Evolutionary conservation across 345 rosid genomes (phyloP).

Genomic region (Populus nigra): DNA sequence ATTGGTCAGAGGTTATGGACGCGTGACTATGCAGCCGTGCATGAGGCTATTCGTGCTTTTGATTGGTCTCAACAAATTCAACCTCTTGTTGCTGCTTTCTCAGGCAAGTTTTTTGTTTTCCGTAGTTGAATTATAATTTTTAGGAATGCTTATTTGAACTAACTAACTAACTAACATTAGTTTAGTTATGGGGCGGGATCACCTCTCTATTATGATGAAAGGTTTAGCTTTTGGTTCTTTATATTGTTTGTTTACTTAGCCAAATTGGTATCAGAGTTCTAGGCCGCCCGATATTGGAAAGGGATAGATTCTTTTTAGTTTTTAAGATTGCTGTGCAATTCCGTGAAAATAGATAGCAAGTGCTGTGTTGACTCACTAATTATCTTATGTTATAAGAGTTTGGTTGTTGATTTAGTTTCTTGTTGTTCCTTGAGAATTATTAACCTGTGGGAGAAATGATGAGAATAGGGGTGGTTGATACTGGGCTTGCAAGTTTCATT

Average conservation of each 20-base stretch:
- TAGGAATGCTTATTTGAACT: background rate
- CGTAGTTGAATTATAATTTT: background rate
- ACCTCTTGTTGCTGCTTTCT: slow-evolving; percentile 64
- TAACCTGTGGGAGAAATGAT: background rate
- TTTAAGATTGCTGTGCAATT: no score
- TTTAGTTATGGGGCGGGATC: background rate
- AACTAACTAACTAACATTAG: background rate
- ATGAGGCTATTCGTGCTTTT: slow-evolving; percentile 64
- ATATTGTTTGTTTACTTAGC: background rate
- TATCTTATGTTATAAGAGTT: background rate
- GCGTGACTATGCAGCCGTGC: slow-evolving; percentile 67
- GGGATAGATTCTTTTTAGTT: no score
- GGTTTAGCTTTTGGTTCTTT: background rate
- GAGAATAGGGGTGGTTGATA: background rate
- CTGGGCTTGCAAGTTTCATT: background rate
- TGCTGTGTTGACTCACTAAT: no score
- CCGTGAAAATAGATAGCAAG: no score
- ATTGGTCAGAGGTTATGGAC: slow-evolving; percentile 86
- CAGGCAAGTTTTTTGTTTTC: slow-evolving; percentile 35
- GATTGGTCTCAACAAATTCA: slow-evolving; percentile 75
- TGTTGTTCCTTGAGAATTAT: background rate
- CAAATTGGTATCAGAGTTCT: background rate
- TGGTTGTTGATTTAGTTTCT: background rate
- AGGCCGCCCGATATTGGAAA: no score
- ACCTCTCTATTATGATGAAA: background rate